These are phyloP conservation scores for Trypanosoma caninum DNA, from an alignment of 208 protist genomes.

Conservation along the genomic window DNA sequence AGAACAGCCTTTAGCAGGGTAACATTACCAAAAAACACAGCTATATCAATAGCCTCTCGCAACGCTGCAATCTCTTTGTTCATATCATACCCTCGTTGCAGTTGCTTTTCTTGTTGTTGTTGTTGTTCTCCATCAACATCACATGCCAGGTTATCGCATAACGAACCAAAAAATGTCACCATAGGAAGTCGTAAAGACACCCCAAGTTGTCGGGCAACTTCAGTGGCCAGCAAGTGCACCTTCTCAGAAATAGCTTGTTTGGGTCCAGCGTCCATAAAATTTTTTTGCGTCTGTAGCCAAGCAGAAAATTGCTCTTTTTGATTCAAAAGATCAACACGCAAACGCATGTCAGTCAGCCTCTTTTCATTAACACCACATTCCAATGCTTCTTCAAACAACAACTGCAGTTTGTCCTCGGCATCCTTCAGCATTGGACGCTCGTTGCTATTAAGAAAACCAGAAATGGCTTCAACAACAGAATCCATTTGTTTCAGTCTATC, in stretches of 20 bases:
- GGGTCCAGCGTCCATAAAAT: neutral
- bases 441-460: neutral
- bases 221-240: slow-evolving; percentile 3
- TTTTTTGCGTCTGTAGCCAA: neutral
- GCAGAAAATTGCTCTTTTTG: slow-evolving; percentile 17
- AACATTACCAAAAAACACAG: neutral
- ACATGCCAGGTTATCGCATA: neutral
- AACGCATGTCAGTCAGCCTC: slow-evolving; percentile 3
- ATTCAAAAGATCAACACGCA: slow-evolving; percentile 2
- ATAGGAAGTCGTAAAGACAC: slow-evolving; percentile 8
- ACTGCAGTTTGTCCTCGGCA: neutral
- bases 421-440: slow-evolving; percentile 8
- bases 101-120: neutral
- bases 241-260: neutral
- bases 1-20: slow-evolving; percentile 1
- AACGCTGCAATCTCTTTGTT: neutral
- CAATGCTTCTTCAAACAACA: slow-evolving; percentile 18
- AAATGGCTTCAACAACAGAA: slow-evolving; percentile 11
- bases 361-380: neutral
- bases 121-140: neutral
- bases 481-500: slow-evolving; percentile 1
- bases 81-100: neutral
- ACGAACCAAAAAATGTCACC: neutral
- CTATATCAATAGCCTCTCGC: slow-evolving; percentile 11
- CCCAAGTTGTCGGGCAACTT: slow-evolving; percentile 18